A percentile compares a stretch with the other conserved stretches of the same genome.
Conservation (phyloP, 1,284 basidiomycete species). For the Testicularia cyperi region DNA sequence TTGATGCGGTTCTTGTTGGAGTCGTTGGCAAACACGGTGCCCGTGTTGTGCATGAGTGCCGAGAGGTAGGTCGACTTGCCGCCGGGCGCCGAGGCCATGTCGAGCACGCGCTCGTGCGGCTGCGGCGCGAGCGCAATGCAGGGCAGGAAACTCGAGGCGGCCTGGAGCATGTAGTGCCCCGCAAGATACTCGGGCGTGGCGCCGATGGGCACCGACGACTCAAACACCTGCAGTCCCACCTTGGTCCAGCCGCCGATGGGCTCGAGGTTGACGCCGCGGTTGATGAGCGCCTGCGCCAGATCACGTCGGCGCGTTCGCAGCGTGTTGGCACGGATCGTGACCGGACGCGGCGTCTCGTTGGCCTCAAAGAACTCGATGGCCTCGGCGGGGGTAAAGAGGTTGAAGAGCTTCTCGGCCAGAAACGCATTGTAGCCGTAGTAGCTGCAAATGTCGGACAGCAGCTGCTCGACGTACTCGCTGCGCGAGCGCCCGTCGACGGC, state of each 20-base stretch:
- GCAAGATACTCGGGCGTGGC: constrained; percentile 98
- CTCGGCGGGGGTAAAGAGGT: constrained; percentile 88
- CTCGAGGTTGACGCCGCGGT: constrained; percentile 86
- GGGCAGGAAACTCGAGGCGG: constrained; percentile 97
- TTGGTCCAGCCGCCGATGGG: constrained; percentile 99
- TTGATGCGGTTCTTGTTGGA: constrained; percentile 92
- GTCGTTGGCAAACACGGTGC: constrained; percentile 97
- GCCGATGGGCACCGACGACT: constrained; percentile 85
- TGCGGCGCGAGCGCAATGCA: constrained; percentile 93
- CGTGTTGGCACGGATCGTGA: constrained; percentile 97
- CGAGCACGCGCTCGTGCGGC: constrained; percentile 88
- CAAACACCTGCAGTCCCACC: constrained; percentile 95
- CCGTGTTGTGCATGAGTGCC: constrained; percentile 88
- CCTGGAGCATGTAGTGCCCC: constrained; percentile 99
- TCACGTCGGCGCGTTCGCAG: constrained; percentile 89
- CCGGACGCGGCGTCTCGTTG: constrained; percentile 92
- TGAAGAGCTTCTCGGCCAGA: constrained; percentile 89
- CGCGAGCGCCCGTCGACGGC: constrained; percentile 68
- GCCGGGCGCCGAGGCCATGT: constrained; percentile 98
- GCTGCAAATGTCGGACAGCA: constrained; percentile 68
- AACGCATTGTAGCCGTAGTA: constrained; percentile 99
- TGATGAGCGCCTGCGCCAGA: constrained; percentile 89
- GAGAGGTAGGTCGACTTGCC: constrained; percentile 80
- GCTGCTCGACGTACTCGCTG: constrained; percentile 83
- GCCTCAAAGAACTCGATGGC: constrained; percentile 94